A percentile compares a stretch with the other conserved stretches of the same genome.
Conservation (phyloP, 176 grass and related monocot species). For the Thinopyrum elongatum region DNA sequence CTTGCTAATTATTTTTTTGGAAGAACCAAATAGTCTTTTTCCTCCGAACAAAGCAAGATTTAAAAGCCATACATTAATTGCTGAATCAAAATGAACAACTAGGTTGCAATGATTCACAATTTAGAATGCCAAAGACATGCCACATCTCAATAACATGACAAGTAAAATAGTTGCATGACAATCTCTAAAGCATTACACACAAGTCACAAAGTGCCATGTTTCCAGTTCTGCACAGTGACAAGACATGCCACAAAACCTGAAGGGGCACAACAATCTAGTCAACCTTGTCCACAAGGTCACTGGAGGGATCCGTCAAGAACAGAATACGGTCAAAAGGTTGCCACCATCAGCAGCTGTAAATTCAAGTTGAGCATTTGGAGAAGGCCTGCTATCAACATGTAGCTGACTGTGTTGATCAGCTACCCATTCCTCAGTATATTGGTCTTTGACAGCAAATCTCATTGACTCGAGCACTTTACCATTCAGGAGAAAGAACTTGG, state of each 20-base stretch:
- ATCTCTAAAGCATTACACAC: constrained; percentile 7
- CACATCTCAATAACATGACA: neutral
- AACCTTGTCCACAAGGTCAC: neutral
- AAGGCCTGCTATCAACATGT: neutral
- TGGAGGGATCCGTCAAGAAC: neutral
- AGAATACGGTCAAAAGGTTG: neutral
- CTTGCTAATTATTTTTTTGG: neutral
- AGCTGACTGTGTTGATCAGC: neutral
- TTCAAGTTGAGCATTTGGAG: neutral
- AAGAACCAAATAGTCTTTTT: neutral
- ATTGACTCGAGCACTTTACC: constrained; percentile 7
- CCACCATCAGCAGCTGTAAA: neutral
- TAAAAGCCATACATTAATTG: neutral
- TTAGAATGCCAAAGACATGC: neutral
- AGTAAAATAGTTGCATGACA: neutral
- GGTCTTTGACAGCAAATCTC: neutral
- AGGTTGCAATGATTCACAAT: neutral
- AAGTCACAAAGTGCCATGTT: constrained; percentile 9
- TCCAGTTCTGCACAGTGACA: neutral
- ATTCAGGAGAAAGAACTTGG: constrained; percentile 31
- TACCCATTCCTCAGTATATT: neutral
- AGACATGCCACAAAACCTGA: neutral
- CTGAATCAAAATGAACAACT: neutral
- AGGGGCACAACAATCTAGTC: neutral
- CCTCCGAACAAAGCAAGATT: neutral